A percentile compares a stretch with the other conserved stretches of the same genome.
These are phyloP conservation scores for Dictyostelium brefeldianum DNA, from an alignment of 78 protist genomes.

Conservation along the genomic window DNA sequence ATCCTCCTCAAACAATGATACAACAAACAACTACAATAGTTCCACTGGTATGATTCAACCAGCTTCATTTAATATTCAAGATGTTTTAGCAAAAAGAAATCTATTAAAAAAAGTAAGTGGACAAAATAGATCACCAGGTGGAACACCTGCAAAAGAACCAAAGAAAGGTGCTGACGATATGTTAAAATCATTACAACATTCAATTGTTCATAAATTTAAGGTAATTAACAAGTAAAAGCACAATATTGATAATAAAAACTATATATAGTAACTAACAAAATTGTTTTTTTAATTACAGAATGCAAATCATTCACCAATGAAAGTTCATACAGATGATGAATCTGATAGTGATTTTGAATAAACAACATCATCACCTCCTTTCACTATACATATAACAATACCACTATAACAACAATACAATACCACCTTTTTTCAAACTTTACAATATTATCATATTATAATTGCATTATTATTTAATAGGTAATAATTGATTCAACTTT, in stretches of 20 bases:
- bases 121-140: slow-evolving; percentile 61
- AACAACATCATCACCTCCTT: neutral
- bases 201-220: slow-evolving; percentile 3
- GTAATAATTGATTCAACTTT: neutral
- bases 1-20: neutral
- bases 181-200: neutral
- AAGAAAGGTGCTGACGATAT: neutral
- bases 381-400: too few species aligned
- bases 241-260: too few species aligned
- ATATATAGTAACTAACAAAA: too few species aligned
- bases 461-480: slow-evolving; percentile 12
- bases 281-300: too few species aligned
- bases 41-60: neutral
- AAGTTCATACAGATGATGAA: neutral
- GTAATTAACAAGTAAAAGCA: neutral
- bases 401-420: too few species aligned
- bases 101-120: slow-evolving; percentile 26
- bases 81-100: slow-evolving; percentile 6
- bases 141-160: slow-evolving; percentile 55
- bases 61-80: neutral
- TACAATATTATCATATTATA: neutral
- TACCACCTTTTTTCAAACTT: too few species aligned
- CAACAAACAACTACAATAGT: neutral
- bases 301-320: slow-evolving; percentile 1
- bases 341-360: slow-evolving; percentile 27